Base-by-base conservation (phyloP, 2,329 filamentous ascomycete genomes). In the Diplocarpon rosae region DNA sequence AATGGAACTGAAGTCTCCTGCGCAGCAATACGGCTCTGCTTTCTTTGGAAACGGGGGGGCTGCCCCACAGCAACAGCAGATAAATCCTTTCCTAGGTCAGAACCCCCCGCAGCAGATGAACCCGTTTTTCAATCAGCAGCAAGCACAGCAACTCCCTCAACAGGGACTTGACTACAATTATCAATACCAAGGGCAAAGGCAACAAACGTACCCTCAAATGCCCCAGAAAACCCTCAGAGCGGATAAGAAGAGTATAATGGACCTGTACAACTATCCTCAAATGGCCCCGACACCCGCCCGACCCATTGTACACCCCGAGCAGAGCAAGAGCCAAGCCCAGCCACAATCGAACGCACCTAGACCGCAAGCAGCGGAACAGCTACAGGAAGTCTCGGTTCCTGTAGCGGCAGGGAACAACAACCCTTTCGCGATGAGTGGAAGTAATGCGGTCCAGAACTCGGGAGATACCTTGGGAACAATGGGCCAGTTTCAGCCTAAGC, bases 201-300 rank as follows among this genome's bases (percentile, higher is more conserved):
- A 61, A 46, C 59, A 61, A 42, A 54, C 52, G 0, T 59, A 61
- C 42, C 63, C 63, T 37, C 53, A 62, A 15, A 56, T 73, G 29
- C 59, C 66, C 5, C 64, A 66, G 34, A 66, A 68, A 40, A 66
- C 69, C 13, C 66, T 67, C 34, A 68, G 73, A 28, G 71, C 79
- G 27, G 78, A 87, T 56, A 89, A 84, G 51, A 76, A 75, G 2
- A 81, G 81, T 4, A 90, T 92, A 47, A 69, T 90, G 62, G 81
- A 85, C 5, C 64, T 92, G 10, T 90, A 85, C 46, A 79, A 76
- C 58, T 74, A 60, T 24, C 58, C 60, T 31, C 60, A 63, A 46
- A 37, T 60, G 27, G 59, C 59, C 24, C 58, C 60, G n/a, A 48
- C 48, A 8, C 50, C 50, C 27, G 40, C 46, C 17, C 47, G 50